Conservation (phyloP, 2,329 filamentous ascomycete genomes). For the Diaporthe sp. region DNA sequence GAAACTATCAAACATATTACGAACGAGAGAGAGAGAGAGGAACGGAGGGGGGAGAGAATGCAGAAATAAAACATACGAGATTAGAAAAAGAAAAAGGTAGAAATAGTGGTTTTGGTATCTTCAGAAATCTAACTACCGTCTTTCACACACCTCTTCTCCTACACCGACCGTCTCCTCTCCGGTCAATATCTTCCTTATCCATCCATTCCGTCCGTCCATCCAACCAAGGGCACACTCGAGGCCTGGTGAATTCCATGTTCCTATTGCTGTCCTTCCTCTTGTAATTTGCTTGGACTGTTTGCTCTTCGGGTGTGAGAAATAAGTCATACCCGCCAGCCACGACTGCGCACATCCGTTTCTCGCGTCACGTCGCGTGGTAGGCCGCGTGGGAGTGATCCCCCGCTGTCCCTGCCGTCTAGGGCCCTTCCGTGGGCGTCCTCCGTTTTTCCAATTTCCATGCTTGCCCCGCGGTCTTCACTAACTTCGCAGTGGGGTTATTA, state of each 20-base stretch:
- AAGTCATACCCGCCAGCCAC: background rate
- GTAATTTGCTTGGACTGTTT: background rate
- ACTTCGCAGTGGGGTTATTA: background rate
- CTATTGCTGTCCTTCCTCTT: background rate
- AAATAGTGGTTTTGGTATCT: slow-evolving; percentile 35
- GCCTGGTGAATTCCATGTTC: slow-evolving; percentile 5
- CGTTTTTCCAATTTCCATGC: background rate
- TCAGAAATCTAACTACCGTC: slow-evolving; percentile 34
- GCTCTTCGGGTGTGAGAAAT: background rate
- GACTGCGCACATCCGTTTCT: background rate
- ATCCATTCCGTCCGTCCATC: background rate
- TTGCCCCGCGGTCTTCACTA: background rate
- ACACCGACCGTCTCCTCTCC: background rate
- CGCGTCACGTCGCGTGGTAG: background rate
- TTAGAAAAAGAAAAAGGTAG: background rate
- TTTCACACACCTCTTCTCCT: background rate
- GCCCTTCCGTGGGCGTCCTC: background rate
- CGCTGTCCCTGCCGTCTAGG: background rate
- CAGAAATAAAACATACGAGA: background rate
- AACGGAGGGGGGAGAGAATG: no score
- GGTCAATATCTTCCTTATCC: background rate
- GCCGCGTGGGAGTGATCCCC: no score
- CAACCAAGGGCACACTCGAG: background rate
- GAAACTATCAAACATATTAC: background rate
- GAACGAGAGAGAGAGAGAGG: no score